Evolutionary conservation across 164 flowering plant species (phyloP), one percentile per base, ranked within the genome.

Genomic region (Chimonanthus praecox): DNA sequence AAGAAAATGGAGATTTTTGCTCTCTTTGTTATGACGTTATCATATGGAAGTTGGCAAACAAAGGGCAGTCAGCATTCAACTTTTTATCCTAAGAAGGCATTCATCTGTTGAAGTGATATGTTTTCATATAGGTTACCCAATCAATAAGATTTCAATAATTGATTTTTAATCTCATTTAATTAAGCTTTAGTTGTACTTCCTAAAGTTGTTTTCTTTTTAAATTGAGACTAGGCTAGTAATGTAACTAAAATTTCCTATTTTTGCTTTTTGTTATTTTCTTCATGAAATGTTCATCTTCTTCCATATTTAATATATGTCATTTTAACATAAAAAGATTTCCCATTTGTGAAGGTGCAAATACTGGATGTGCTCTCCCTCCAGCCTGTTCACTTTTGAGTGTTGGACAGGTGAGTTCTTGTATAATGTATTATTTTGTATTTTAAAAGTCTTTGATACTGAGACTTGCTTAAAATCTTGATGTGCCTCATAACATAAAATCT

Each of bases 371-470:
- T 64, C 68, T 80, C 3, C 90, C 90, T 49, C 86, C 80, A 46
- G 81, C 88, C 67, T 90, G 90, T 81, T 75, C 89, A 1, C 92
- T 92, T 78, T 72, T 92, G 71, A 86, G 90, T 73, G 91, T 87
- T 70, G 97, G 97, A 66, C 96, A 92, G 92, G 96, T 90, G 21
- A 82, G 51, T 78, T 16, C 44, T 16, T 48, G 48, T 54, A 63
- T 5, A 64, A 16, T 63, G 48, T 54, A 63, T 5, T 70, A 16
- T 63, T 63, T 21, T 18, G 44, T 21, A 63, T 63, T 16, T 63
- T 33, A 33, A 33, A 18, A 63, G 66, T 63, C 21, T 63, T 7
- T 18, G 66, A 21, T 18, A 63, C 18, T 54, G 60, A 33, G 7
- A 21, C 6, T 18, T 18, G 44, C 2, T 10, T 54, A 11, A 15